These are phyloP conservation scores for Pythium sukuiense DNA, from an alignment of 352 stramenopile species.

Conservation along the genomic window DNA sequence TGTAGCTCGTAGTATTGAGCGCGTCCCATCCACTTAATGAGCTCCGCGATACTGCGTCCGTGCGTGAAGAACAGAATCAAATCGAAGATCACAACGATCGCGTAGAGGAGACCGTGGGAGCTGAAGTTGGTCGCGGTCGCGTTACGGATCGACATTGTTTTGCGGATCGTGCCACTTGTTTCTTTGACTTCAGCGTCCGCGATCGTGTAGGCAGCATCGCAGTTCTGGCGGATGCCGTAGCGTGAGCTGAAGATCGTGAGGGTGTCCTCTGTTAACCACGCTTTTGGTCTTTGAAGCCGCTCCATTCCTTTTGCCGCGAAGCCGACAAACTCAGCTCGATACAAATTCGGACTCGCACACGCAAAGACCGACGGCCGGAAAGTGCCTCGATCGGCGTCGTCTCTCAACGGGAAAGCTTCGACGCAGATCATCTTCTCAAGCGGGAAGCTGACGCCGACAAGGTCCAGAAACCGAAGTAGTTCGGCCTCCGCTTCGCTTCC, in stretches of 20 bases:
- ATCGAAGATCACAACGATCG: conserved; percentile 18
- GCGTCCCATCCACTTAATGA: conserved; percentile 17
- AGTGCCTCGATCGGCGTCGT: background rate
- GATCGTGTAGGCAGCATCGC: conserved; percentile 1
- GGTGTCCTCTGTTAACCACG: conserved; percentile 17
- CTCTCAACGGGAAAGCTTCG: conserved; percentile 1
- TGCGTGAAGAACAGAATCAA: conserved; percentile 11
- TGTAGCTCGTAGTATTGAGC: conserved; percentile 25
- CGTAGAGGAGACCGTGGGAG: conserved; percentile 18
- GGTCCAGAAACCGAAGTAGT: conserved; percentile 13
- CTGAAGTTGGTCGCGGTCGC: conserved; percentile 18
- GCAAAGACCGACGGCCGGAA: conserved; percentile 5
- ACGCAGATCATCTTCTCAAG: conserved; percentile 17
- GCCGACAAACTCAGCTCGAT: conserved; percentile 17
- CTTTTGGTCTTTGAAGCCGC: conserved; percentile 1
- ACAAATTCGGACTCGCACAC: conserved; percentile 17
- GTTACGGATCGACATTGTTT: conserved; percentile 5
- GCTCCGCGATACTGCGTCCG: conserved; percentile 4
- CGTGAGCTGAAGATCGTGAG: conserved; percentile 7
- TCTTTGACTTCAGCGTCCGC: background rate
- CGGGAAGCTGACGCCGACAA: conserved; percentile 16
- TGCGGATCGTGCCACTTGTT: background rate
- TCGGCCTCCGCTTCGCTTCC: conserved; percentile 13
- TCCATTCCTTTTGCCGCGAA: conserved; percentile 1
- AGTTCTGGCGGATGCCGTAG: conserved; percentile 22